Evolutionary conservation across 192 early-diverging fungal genomes (phyloP).

Genomic region (Backusella parvicylindrica): DNA sequence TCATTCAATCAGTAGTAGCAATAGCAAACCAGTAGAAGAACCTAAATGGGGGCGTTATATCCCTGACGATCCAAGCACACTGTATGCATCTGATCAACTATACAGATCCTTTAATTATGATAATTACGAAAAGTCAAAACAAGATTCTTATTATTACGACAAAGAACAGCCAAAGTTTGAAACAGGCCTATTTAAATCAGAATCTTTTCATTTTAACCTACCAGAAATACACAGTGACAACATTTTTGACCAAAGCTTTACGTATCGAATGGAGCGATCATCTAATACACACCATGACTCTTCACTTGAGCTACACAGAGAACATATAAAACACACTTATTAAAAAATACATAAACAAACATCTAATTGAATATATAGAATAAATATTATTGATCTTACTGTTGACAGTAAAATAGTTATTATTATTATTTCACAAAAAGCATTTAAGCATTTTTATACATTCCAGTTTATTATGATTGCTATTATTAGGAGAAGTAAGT

Average conservation of each 20-base stretch:
- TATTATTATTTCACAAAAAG: not conserved
- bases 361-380: not conserved
- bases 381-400: not conserved
- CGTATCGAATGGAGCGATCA: not conserved
- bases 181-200: not conserved
- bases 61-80: not conserved
- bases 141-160: not conserved
- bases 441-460: not conserved
- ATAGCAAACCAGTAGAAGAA: not conserved
- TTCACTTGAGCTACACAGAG: not conserved
- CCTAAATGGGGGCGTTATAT: conserved; percentile 15
- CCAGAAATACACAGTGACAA: not conserved
- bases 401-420: not conserved
- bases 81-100: not conserved
- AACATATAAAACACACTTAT: not conserved
- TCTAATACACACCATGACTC: not conserved
- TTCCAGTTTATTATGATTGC: not conserved
- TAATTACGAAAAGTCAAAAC: not conserved
- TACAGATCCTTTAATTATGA: not conserved
- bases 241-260: not conserved
- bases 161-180: conserved; percentile 2
- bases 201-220: conserved; percentile 3
- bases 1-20: not conserved
- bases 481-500: not conserved
- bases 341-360: not conserved